Evolutionary conservation across 2,329 filamentous ascomycete genomes (phyloP).

Genomic region (Phyllosticta ampelicida): DNA sequence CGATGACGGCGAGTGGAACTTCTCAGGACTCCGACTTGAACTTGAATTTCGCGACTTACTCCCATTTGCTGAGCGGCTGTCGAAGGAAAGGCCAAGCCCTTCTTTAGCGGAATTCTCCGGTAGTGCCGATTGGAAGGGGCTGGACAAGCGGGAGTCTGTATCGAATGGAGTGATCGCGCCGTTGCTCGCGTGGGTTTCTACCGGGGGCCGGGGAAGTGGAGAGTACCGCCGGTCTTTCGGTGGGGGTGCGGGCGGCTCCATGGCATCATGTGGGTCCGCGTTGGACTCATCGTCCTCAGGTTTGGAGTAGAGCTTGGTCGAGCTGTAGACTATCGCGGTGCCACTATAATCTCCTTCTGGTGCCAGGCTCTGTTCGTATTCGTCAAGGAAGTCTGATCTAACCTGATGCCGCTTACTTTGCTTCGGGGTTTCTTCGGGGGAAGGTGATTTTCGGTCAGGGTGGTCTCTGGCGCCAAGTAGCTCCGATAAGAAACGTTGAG

Average conservation of each 20-base stretch:
- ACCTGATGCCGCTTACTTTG: conserved; percentile 17
- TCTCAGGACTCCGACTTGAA: neutral
- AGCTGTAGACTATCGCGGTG: conserved; percentile 28
- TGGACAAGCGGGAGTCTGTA: conserved; percentile 2
- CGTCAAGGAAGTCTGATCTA: conserved; percentile 13
- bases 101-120: conserved; percentile 28
- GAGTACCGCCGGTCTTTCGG: conserved; percentile 33
- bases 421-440: conserved; percentile 10
- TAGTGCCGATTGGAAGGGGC: conserved; percentile 20
- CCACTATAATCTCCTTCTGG: conserved; percentile 20
- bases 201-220: neutral
- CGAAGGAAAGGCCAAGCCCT: conserved; percentile 36
- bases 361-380: conserved; percentile 12
- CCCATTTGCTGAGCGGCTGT: conserved; percentile 13
- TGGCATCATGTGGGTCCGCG: conserved; percentile 12
- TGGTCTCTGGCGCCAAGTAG: neutral
- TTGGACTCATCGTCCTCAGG: neutral
- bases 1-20: neutral
- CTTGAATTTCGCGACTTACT: neutral
- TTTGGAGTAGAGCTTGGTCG: conserved; percentile 6
- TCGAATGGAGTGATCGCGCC: conserved; percentile 2
- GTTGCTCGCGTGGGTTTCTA: neutral
- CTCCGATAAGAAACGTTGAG: conserved; percentile 40
- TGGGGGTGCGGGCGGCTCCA: conserved; percentile 29
- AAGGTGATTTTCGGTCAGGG: neutral